A percentile compares a stretch with the other conserved stretches of the same genome.
phyloP scores from a whole-genome alignment of 257 asterid species.

The Galeopsis tetrahit region DNA sequence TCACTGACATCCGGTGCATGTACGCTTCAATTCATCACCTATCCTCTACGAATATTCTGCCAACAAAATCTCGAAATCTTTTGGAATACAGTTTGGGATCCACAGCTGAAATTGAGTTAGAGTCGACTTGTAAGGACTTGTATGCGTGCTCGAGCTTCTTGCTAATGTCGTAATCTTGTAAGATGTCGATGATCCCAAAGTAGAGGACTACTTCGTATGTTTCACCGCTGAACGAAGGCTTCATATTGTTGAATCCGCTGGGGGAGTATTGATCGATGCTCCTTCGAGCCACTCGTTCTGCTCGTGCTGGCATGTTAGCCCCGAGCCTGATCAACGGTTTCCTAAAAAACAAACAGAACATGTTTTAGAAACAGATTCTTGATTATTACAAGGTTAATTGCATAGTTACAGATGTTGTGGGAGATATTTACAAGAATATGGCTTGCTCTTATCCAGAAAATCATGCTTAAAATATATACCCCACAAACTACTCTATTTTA shows the following conservation, averaged over 20 bases:
- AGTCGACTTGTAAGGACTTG: constrained; percentile 87
- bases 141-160: constrained; percentile 96
- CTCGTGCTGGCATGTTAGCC: constrained; percentile 98
- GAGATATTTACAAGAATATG: constrained; percentile 7
- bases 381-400: background rate
- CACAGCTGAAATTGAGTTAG: constrained; percentile 90
- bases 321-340: constrained; percentile 84
- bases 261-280: constrained; percentile 71
- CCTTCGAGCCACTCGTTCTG: constrained; percentile 73
- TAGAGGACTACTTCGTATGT: constrained; percentile 76
- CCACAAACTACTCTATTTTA: constrained; percentile 46
- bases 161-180: constrained; percentile 92
- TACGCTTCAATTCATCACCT: constrained; percentile 42
- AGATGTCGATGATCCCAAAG: constrained; percentile 90
- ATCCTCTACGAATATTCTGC: constrained; percentile 79
- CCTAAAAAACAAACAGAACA: constrained; percentile 45
- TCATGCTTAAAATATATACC: constrained; percentile 38
- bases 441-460: constrained; percentile 23
- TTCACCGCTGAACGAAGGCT: constrained; percentile 61
- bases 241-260: constrained; percentile 52
- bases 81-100: constrained; percentile 89
- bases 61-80: constrained; percentile 84
- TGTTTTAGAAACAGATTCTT: constrained; percentile 11
- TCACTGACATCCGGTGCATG: background rate
- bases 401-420: background rate